Evolutionary conservation across 169 alveolate genomes (phyloP).

Genomic region (Cryptosporidium viatorum): DNA sequence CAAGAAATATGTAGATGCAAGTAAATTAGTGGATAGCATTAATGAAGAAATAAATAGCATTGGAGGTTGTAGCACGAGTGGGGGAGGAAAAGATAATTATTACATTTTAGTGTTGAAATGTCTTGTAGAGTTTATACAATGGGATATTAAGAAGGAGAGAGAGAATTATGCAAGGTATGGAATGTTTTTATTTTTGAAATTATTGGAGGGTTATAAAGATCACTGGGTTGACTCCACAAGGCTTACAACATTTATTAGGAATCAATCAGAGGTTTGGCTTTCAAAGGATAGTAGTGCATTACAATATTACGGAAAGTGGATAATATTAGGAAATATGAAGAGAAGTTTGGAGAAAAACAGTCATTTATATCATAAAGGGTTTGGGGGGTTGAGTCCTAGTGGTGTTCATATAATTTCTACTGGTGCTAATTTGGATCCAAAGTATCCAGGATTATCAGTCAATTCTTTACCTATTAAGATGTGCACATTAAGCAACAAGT

Average conservation of each 20-base stretch:
- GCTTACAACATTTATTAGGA: constrained; percentile 17
- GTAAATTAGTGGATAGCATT: constrained; percentile 52
- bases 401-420: background rate
- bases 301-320: constrained; percentile 56
- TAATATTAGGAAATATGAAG: constrained; percentile 24
- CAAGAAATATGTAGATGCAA: constrained; percentile 63
- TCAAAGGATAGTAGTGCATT: constrained; percentile 7
- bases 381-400: background rate
- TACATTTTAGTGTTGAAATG: constrained; percentile 19
- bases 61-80: background rate
- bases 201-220: constrained; percentile 19
- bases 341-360: constrained; percentile 20
- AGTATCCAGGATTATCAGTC: background rate
- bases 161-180: constrained; percentile 65
- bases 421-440: background rate
- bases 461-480: constrained; percentile 42
- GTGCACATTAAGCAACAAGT: constrained; percentile 39
- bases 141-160: constrained; percentile 74
- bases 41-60: constrained; percentile 2
- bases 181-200: constrained; percentile 44
- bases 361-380: background rate
- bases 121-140: constrained; percentile 37
- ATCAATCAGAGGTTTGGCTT: constrained; percentile 32
- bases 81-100: constrained; percentile 25
- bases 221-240: constrained; percentile 21